Conservation (phyloP, 306 rosid genomes). For the Cucumis cinereus region DNA sequence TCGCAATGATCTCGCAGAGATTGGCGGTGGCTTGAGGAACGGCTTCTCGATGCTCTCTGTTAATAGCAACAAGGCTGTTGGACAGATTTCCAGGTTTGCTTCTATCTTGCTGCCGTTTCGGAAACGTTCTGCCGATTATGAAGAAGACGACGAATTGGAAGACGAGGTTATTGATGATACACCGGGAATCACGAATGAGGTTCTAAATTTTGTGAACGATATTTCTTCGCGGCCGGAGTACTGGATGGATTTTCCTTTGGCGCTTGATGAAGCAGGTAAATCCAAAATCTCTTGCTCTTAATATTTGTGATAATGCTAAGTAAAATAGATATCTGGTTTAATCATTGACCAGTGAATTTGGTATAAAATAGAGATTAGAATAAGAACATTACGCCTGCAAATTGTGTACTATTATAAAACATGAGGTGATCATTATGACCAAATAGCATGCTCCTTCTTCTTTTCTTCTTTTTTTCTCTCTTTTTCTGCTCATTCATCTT, state of each 20-base stretch:
- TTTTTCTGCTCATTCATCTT: not conserved
- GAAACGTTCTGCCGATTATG: conserved; percentile 12
- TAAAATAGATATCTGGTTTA: not conserved
- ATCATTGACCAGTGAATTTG: not conserved
- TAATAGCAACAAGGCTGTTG: conserved; percentile 50
- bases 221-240: conserved; percentile 53
- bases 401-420: not conserved
- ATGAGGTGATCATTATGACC: not conserved
- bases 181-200: conserved; percentile 65
- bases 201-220: conserved; percentile 47
- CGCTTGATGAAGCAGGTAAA: conserved; percentile 44
- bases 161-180: conserved; percentile 14
- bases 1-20: conserved; percentile 81
- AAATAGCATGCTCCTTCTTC: not conserved
- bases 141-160: conserved; percentile 14
- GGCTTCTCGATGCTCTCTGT: conserved; percentile 63
- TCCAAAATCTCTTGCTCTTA: not conserved
- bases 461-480: too few relatives aligned
- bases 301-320: not conserved
- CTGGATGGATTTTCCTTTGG: conserved; percentile 81
- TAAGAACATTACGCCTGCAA: not conserved
- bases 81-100: conserved; percentile 64
- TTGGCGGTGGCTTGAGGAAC: conserved; percentile 63
- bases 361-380: not conserved
- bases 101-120: conserved; percentile 43